Conservation (phyloP, 805 yeast species). For the Wickerhamiella dianesei region DNA sequence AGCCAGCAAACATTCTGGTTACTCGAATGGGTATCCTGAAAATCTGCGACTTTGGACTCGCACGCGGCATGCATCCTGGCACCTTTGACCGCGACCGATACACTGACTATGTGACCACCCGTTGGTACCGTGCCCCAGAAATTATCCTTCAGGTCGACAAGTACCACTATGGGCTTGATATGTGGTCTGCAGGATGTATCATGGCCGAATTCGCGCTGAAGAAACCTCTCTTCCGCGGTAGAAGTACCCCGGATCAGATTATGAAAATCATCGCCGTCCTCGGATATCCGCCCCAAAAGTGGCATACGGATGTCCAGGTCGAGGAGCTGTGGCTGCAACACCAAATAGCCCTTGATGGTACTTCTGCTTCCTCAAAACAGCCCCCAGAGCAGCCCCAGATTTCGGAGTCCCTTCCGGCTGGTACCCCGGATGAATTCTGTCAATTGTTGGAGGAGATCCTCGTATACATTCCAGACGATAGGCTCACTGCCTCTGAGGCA, state of each 20-base stretch:
- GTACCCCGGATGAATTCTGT: conserved; percentile 2
- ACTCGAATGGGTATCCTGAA: conserved; percentile 61
- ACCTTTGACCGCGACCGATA: conserved; percentile 23
- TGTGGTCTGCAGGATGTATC: conserved; percentile 93
- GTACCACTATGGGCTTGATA: conserved; percentile 41
- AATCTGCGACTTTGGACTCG: conserved; percentile 88
- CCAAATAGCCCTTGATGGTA: too few species aligned
- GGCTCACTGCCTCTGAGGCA: conserved; percentile 45
- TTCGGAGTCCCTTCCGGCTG: conserved; percentile 6
- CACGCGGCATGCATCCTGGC: conserved; percentile 48
- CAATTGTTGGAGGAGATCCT: conserved; percentile 43
- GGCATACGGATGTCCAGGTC: background rate
- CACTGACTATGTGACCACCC: conserved; percentile 65
- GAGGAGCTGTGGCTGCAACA: background rate
- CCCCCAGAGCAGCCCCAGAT: conserved; percentile 2
- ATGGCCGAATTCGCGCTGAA: conserved; percentile 74
- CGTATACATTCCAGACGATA: conserved; percentile 46
- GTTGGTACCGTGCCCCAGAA: conserved; percentile 96
- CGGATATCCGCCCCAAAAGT: conserved; percentile 46
- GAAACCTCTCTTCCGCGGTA: conserved; percentile 67
- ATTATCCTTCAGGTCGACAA: conserved; percentile 35
- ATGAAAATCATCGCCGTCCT: conserved; percentile 51
- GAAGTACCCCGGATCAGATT: conserved; percentile 56
- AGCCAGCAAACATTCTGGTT: conserved; percentile 80
- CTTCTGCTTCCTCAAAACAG: too few species aligned